Percentiles rank a stretch among this genome's conserved stretches.
Conservation (phyloP, 306 rosid genomes). For the Vigna unguiculata region DNA sequence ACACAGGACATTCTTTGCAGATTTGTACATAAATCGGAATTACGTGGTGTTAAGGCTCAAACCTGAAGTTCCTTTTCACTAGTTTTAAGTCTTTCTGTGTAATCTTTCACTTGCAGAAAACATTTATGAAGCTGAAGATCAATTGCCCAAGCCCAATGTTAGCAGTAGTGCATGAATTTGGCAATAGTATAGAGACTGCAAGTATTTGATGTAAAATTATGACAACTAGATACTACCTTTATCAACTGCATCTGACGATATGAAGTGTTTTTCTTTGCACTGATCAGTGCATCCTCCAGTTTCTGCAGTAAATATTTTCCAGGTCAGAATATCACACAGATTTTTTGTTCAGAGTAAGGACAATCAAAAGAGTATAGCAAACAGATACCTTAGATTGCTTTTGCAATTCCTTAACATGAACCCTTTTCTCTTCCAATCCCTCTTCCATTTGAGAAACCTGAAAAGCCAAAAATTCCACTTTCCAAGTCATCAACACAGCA, state of each 20-base stretch:
- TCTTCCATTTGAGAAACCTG: constrained; percentile 71
- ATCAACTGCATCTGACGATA: constrained; percentile 66
- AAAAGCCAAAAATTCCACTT: constrained; percentile 43
- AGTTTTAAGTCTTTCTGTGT: constrained; percentile 64
- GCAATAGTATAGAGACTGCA: constrained; percentile 6
- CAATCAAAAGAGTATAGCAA: constrained; percentile 22
- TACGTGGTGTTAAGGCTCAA: constrained; percentile 35
- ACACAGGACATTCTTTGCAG: constrained; percentile 35
- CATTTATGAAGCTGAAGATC: constrained; percentile 76
- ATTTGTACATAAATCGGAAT: constrained; percentile 29
- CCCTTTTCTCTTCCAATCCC: constrained; percentile 55
- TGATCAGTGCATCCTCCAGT: constrained; percentile 84
- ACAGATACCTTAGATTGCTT: constrained; percentile 68
- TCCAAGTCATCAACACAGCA: constrained; percentile 37
- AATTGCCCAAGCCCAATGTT: constrained; percentile 41
- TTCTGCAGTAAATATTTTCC: constrained; percentile 62
- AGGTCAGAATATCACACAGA: constrained; percentile 39
- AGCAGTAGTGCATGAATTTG: constrained; percentile 40
- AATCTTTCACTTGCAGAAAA: constrained; percentile 67
- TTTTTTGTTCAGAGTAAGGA: constrained; percentile 18
- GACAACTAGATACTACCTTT: constrained; percentile 62
- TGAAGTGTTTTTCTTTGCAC: constrained; percentile 76
- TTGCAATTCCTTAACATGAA: constrained; percentile 63
- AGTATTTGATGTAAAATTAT: constrained; percentile 17
- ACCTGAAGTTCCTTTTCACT: constrained; percentile 92